Percentiles rank a stretch among this genome's conserved stretches.
phyloP scores from a whole-genome alignment of 2,329 filamentous ascomycete species.

The Zarea fungicola region DNA sequence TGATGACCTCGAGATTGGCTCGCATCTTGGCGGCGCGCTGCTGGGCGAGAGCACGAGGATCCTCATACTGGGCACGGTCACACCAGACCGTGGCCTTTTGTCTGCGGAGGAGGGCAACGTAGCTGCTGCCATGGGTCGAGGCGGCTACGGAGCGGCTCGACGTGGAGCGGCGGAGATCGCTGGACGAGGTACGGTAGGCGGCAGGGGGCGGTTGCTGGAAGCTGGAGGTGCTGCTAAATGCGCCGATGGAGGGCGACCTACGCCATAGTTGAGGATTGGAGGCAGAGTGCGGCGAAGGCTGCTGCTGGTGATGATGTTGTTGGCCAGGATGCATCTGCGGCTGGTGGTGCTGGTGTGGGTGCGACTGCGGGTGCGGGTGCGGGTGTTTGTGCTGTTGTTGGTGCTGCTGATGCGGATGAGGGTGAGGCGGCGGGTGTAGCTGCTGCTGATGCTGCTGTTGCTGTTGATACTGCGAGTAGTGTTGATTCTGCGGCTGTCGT shows the following conservation, averaged over 20 bases:
- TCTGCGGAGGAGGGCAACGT: constrained; percentile 91
- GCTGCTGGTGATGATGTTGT: constrained; percentile 27
- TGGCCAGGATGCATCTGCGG: constrained; percentile 6
- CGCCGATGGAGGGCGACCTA: constrained; percentile 61
- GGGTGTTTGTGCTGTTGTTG: constrained; percentile 6
- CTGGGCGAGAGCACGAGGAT: constrained; percentile 75
- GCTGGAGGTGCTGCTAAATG: constrained; percentile 66
- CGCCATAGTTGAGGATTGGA: constrained; percentile 37
- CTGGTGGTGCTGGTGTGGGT: constrained; percentile 1
- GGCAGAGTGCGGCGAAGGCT: constrained; percentile 27
- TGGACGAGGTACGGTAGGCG: constrained; percentile 50
- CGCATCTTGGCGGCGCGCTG: constrained; percentile 83
- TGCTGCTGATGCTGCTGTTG: not conserved
- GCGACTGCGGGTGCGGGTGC: not conserved
- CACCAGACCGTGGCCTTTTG: constrained; percentile 99
- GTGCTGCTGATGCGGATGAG: constrained; percentile 19
- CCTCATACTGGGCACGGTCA: constrained; percentile 87
- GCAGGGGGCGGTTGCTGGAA: constrained; percentile 54
- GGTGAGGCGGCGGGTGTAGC: not conserved
- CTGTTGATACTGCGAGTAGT: not conserved
- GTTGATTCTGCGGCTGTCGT: not conserved
- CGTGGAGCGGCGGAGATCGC: constrained; percentile 67
- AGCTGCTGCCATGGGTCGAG: constrained; percentile 51
- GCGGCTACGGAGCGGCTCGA: constrained; percentile 67
- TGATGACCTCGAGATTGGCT: constrained; percentile 77